Percentiles rank a stretch among this genome's conserved stretches.
Conservation (phyloP, 345 rosid species). For the Dovyalis caffra region DNA sequence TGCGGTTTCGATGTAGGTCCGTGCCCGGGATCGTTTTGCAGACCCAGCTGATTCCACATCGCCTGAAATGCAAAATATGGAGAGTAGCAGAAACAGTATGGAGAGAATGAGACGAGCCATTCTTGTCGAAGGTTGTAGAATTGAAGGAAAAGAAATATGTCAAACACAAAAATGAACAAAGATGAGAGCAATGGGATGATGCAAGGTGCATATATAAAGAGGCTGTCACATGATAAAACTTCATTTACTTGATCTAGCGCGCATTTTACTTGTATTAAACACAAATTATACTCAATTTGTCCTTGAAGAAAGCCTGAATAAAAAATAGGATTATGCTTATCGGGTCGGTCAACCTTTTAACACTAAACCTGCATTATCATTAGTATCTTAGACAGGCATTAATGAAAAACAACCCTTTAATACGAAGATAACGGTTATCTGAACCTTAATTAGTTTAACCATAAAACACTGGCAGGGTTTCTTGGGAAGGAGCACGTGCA, state of each 20-base stretch:
- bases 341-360: conserved; percentile 10
- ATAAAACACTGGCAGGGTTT: background rate
- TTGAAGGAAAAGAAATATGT: background rate
- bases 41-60: conserved; percentile 17
- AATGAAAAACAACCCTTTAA: background rate
- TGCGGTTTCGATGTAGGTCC: conserved; percentile 41
- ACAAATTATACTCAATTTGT: conserved; percentile 6
- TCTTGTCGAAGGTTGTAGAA: background rate
- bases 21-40: conserved; percentile 3
- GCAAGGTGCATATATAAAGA: conserved; percentile 12
- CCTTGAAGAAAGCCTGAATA: background rate
- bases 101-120: conserved; percentile 28
- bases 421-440: background rate
- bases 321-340: conserved; percentile 1
- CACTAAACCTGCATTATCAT: conserved; percentile 6
- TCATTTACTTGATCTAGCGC: background rate
- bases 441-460: background rate
- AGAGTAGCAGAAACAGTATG: conserved; percentile 7
- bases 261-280: conserved; percentile 20
- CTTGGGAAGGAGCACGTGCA: conserved; percentile 6
- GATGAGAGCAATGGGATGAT: background rate
- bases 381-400: background rate
- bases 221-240: conserved; percentile 12
- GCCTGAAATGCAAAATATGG: conserved; percentile 11
- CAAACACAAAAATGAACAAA: background rate